phyloP scores from a whole-genome alignment of 164 flowering plant genomes.

The Sextonia rubra region DNA sequence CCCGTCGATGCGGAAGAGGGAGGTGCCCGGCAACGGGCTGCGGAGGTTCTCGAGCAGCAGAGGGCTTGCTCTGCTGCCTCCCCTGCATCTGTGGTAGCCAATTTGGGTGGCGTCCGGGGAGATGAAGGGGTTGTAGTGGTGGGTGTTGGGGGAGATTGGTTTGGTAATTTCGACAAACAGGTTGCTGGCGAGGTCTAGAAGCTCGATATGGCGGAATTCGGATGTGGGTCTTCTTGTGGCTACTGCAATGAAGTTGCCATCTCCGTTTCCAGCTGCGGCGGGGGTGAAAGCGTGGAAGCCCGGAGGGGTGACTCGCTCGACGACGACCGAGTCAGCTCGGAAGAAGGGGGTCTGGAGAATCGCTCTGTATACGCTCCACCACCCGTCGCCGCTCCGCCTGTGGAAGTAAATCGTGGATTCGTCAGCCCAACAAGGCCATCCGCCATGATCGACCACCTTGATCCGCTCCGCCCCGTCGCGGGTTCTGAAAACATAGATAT shows the following conservation, averaged over 20 bases:
- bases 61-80: conserved; percentile 18
- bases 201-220: conserved; percentile 68
- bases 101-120: conserved; percentile 51
- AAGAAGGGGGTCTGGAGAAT: conserved; percentile 26
- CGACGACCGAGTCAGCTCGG: conserved; percentile 28
- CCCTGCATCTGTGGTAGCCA: conserved; percentile 81
- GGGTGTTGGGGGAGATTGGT: conserved; percentile 46
- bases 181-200: conserved; percentile 38
- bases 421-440: conserved; percentile 89
- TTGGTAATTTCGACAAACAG: conserved; percentile 57
- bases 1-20: conserved; percentile 70
- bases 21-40: conserved; percentile 36
- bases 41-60: conserved; percentile 53
- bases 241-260: conserved; percentile 53
- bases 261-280: conserved; percentile 52
- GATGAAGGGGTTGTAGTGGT: conserved; percentile 81
- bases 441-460: conserved; percentile 69
- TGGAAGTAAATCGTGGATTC: conserved; percentile 76
- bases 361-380: conserved; percentile 77
- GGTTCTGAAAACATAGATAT: conserved; percentile 62
- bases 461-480: conserved; percentile 58
- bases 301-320: conserved; percentile 77
- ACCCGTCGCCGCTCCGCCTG: conserved; percentile 56
- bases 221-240: conserved; percentile 74
- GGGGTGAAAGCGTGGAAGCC: conserved; percentile 92